A percentile compares a stretch with the other conserved stretches of the same genome.
Evolutionary conservation across 257 asterid species (phyloP).

Genomic region (Ehretia macrophylla): DNA sequence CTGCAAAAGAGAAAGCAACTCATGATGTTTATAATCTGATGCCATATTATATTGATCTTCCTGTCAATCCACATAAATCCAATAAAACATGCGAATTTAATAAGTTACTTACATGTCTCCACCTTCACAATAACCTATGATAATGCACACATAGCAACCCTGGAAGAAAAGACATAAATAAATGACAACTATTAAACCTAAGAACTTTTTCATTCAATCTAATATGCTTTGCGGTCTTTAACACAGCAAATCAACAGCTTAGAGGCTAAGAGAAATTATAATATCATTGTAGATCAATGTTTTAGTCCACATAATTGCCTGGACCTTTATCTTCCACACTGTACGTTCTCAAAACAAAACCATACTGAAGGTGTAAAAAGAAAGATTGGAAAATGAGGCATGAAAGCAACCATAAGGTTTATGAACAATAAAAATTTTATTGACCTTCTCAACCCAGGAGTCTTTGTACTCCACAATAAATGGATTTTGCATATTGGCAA

Average conservation of each 20-base stretch:
- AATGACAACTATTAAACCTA: slow-evolving; percentile 4
- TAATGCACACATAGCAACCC: slow-evolving; percentile 96
- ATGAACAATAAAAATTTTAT: neutral
- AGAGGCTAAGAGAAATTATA: neutral
- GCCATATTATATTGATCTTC: slow-evolving; percentile 3
- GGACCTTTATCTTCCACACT: neutral
- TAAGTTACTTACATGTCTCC: slow-evolving; percentile 78
- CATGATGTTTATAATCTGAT: slow-evolving; percentile 8
- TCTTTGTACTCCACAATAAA: slow-evolving; percentile 92
- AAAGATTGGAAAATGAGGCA: too few species aligned
- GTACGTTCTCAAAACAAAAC: neutral
- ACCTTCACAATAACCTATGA: slow-evolving; percentile 94
- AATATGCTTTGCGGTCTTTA: neutral
- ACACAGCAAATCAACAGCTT: neutral
- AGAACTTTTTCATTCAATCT: neutral
- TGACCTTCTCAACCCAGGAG: slow-evolving; percentile 97
- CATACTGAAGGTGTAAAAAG: too few species aligned
- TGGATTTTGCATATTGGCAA: slow-evolving; percentile 73
- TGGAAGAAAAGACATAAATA: slow-evolving; percentile 27
- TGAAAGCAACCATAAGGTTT: neutral
- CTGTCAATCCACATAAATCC: neutral
- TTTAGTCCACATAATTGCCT: neutral
- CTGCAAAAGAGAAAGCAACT: slow-evolving; percentile 36
- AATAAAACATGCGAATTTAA: slow-evolving; percentile 1
- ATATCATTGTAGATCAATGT: neutral